Conservation (phyloP, 1,284 basidiomycete genomes). For the Malassezia yamatoensis region DNA sequence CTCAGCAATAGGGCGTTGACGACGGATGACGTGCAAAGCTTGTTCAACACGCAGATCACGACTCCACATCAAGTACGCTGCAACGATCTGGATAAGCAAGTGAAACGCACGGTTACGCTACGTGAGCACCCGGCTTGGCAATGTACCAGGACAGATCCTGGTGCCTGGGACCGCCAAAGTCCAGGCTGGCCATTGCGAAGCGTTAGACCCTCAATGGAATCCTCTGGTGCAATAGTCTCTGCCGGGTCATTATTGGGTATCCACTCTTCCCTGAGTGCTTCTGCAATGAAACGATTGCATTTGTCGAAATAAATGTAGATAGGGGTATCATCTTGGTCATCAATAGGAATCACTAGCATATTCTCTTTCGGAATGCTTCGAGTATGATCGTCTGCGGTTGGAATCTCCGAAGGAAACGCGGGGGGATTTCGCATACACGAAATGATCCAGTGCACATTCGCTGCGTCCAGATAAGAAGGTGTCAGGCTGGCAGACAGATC, state of each 20-base stretch:
- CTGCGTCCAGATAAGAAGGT: constrained; percentile 26
- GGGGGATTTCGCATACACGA: constrained; percentile 36
- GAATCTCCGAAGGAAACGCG: constrained; percentile 18
- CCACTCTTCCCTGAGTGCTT: constrained; percentile 31
- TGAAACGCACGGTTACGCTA: constrained; percentile 25
- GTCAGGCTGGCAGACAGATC: constrained; percentile 32
- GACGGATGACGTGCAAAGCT: constrained; percentile 41
- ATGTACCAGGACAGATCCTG: constrained; percentile 47
- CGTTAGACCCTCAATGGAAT: background rate
- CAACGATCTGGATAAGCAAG: constrained; percentile 28
- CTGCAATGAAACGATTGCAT: constrained; percentile 38
- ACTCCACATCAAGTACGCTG: constrained; percentile 48
- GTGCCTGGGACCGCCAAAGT: constrained; percentile 26
- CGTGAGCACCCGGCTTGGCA: constrained; percentile 49
- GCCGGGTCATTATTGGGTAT: constrained; percentile 14
- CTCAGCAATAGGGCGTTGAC: constrained; percentile 33
- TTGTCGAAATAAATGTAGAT: constrained; percentile 45
- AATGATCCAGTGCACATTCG: constrained; percentile 33
- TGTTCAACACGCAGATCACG: constrained; percentile 31
- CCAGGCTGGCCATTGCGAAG: constrained; percentile 20
- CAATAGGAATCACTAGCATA: constrained; percentile 43
- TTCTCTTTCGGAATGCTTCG: constrained; percentile 24
- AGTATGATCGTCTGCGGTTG: background rate
- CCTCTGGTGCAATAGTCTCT: background rate
- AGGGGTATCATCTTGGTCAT: constrained; percentile 47